Percentiles rank a stretch among this genome's conserved stretches.
These are phyloP conservation scores for Pseudogymnoascus sp. DNA, from an alignment of 2,329 filamentous ascomycete species.

Conservation along the genomic window DNA sequence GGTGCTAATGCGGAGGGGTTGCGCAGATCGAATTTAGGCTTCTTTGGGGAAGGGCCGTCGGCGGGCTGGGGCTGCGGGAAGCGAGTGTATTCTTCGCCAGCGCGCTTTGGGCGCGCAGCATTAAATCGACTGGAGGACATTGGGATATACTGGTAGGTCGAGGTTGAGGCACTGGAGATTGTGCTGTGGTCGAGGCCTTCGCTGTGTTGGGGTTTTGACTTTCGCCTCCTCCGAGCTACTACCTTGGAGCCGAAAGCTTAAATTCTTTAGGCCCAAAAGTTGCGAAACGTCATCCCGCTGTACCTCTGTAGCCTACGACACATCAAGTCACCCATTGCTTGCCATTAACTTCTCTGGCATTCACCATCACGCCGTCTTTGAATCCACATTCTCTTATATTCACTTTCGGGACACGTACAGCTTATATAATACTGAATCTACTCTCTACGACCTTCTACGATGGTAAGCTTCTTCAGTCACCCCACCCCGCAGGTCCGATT, in stretches of 20 bases:
- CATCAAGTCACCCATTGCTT: background rate
- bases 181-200: background rate
- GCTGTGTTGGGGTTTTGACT: background rate
- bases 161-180: background rate
- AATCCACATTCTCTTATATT: background rate
- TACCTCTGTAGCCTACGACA: conserved; percentile 3
- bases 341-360: background rate
- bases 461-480: background rate
- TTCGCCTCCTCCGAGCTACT: background rate
- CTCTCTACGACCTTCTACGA: background rate
- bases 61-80: conserved; percentile 57
- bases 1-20: conserved; percentile 90
- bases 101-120: conserved; percentile 73
- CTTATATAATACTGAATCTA: background rate
- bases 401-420: background rate
- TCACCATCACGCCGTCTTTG: background rate
- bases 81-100: conserved; percentile 72
- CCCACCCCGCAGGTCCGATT: background rate
- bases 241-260: background rate
- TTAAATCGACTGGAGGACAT: conserved; percentile 53
- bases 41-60: conserved; percentile 53
- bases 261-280: background rate
- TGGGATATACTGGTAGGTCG: background rate
- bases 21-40: conserved; percentile 86
- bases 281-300: conserved; percentile 6